Conservation (phyloP, 2,329 filamentous ascomycete genomes). For the Clonostachys byssicola region DNA sequence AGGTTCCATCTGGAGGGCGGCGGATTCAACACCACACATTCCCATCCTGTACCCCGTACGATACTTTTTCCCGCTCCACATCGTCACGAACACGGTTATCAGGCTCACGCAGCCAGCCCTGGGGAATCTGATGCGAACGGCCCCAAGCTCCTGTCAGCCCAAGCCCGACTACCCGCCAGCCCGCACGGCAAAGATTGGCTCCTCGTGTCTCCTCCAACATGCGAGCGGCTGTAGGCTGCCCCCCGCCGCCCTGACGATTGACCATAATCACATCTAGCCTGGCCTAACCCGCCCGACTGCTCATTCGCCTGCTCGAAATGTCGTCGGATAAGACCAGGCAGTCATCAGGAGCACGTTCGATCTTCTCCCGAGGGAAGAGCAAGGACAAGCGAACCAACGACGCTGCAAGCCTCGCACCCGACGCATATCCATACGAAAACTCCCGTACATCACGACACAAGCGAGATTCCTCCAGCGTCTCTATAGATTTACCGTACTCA, state of each 20-base stretch:
- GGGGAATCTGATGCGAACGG: no score
- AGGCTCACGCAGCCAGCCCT: no score
- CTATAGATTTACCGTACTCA: conserved; percentile 63
- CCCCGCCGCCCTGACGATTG: conserved; percentile 22
- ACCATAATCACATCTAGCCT: conserved; percentile 5
- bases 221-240: conserved; percentile 32
- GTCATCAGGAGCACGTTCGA: conserved; percentile 70
- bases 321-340: conserved; percentile 73
- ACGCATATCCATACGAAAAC: conserved; percentile 33
- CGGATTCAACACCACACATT: no score
- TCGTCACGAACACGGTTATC: no score
- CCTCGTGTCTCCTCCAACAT: conserved; percentile 19
- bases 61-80: no score
- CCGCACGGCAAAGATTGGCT: no score
- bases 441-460: conserved; percentile 74
- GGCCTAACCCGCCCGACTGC: not conserved
- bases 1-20: no score
- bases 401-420: conserved; percentile 50
- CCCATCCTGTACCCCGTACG: no score
- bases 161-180: no score
- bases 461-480: conserved; percentile 67
- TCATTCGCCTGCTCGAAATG: not conserved
- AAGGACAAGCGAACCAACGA: conserved; percentile 61
- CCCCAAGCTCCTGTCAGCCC: no score
- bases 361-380: conserved; percentile 88